Conservation (phyloP, 139 green algal species). For the Asterochloris erici region DNA sequence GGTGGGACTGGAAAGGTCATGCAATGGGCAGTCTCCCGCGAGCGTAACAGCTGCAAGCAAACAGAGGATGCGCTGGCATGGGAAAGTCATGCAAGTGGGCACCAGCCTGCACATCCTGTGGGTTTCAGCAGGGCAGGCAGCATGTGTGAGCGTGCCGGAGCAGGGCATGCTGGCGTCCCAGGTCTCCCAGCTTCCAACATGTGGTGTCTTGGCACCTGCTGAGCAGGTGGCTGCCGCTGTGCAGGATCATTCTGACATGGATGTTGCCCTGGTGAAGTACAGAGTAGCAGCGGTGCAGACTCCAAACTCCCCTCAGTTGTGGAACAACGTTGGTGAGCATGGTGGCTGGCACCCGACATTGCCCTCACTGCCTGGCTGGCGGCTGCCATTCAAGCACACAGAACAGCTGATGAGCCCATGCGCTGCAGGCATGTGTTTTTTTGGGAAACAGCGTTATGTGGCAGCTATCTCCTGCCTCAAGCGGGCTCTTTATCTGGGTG, state of each 20-base stretch:
- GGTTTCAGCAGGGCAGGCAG: too few species aligned
- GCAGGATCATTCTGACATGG: conserved; percentile 75
- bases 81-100: conserved; percentile 9
- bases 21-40: too few species aligned
- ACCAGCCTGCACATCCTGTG: too few species aligned
- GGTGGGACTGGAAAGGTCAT: too few species aligned
- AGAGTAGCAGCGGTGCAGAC: conserved; percentile 63
- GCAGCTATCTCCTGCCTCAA: conserved; percentile 76
- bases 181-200: conserved; percentile 24
- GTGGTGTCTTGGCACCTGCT: conserved; percentile 13
- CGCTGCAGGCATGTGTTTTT: conserved; percentile 73
- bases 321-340: conserved; percentile 75
- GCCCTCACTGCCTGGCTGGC: not conserved
- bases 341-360: not conserved
- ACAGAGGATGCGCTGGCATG: too few species aligned
- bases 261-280: conserved; percentile 81
- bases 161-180: too few species aligned
- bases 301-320: conserved; percentile 68
- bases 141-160: too few species aligned
- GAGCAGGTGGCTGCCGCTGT: not conserved
- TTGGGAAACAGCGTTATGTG: conserved; percentile 77
- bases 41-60: too few species aligned
- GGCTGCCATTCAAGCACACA: not conserved
- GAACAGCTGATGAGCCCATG: not conserved
- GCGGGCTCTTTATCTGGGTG: conserved; percentile 66